These are phyloP conservation scores for Exophiala alcalophila DNA, from an alignment of 2,329 filamentous ascomycete species.

Conservation along the genomic window DNA sequence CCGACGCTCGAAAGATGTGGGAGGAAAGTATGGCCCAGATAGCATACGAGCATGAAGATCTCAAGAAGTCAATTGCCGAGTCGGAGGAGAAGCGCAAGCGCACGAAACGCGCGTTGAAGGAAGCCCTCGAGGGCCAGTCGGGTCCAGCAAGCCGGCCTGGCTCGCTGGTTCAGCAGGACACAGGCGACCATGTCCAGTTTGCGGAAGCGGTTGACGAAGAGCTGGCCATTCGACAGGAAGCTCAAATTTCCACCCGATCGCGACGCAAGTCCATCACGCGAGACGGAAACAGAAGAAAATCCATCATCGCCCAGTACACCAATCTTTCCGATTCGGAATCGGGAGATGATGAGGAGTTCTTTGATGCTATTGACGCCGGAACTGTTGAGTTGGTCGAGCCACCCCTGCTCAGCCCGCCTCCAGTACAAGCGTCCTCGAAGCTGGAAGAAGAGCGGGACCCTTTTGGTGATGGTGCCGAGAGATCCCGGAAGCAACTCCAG, in stretches of 20 bases:
- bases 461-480: conserved; percentile 40
- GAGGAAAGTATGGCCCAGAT: conserved; percentile 98
- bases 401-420: conserved; percentile 37
- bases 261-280: conserved; percentile 28
- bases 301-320: conserved; percentile 66
- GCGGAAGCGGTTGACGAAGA: conserved; percentile 37
- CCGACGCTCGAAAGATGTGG: conserved; percentile 91
- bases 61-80: conserved; percentile 83
- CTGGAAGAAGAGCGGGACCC: conserved; percentile 47
- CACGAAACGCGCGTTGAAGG: conserved; percentile 83
- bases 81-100: conserved; percentile 85
- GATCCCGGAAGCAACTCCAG: conserved; percentile 55
- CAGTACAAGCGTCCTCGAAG: conserved; percentile 28
- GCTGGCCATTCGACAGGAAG: conserved; percentile 39
- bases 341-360: conserved; percentile 88
- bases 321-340: conserved; percentile 72
- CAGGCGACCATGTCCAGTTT: conserved; percentile 31
- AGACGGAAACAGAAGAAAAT: conserved; percentile 57
- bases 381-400: conserved; percentile 74
- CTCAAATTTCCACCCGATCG: conserved; percentile 27
- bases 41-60: conserved; percentile 87
- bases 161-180: conserved; percentile 29
- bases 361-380: conserved; percentile 91
- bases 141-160: conserved; percentile 41
- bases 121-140: conserved; percentile 66